Conservation (phyloP, 148 eudicot species). For the Selenicereus undatus region DNA sequence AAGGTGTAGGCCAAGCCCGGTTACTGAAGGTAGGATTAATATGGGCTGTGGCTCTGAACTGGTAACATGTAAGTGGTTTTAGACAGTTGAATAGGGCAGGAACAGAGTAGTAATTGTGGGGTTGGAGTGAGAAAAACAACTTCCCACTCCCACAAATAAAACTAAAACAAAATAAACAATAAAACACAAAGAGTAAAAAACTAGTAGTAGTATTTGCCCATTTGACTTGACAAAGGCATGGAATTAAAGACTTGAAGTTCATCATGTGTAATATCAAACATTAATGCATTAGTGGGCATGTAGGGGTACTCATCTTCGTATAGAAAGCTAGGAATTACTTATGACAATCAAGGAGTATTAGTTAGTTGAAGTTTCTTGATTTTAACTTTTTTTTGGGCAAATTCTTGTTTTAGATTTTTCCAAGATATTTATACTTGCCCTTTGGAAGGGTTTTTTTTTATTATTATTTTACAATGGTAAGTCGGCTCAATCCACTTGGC, state of each 20-base stretch:
- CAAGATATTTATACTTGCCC: slow-evolving; percentile 14
- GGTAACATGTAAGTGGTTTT: slow-evolving; percentile 7
- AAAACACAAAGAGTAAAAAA: background rate
- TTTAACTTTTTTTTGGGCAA: background rate
- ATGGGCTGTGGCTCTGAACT: background rate
- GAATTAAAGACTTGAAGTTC: slow-evolving; percentile 9
- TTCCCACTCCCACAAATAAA: background rate
- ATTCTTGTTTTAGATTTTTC: slow-evolving; percentile 3
- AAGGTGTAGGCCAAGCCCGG: background rate
- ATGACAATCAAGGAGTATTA: background rate
- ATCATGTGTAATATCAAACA: background rate
- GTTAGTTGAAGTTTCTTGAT: background rate
- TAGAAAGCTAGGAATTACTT: background rate
- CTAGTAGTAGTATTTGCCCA: background rate
- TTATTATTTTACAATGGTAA: no score
- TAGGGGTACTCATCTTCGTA: background rate
- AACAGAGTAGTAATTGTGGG: background rate
- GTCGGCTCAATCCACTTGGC: no score
- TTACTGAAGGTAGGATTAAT: background rate
- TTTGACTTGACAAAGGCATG: slow-evolving; percentile 16
- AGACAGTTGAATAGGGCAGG: slow-evolving; percentile 6
- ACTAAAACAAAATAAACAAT: background rate
- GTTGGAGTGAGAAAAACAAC: background rate
- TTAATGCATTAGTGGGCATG: no score
- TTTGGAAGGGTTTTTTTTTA: no score